Evolutionary conservation across 768 basidiomycete species (phyloP).

Genomic region (Amanita muscaria): DNA sequence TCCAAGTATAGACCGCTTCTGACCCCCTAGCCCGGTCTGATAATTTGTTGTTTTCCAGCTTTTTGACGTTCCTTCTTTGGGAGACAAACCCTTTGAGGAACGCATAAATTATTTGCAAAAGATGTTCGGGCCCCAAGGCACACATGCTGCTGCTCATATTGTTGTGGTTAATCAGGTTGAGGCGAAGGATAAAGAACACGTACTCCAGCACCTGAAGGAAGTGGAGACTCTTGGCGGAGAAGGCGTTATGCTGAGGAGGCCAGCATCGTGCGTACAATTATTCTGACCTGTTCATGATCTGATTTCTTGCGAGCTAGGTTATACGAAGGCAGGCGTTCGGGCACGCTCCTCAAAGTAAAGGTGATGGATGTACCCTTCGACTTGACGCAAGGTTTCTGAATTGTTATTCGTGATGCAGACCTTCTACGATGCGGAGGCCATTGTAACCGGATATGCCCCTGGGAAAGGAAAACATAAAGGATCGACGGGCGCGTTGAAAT

Average conservation of each 20-base stretch:
- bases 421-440: constrained; percentile 53
- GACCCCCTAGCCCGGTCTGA: not conserved
- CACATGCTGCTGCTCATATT: constrained; percentile 33
- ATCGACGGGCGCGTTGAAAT: constrained; percentile 40
- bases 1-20: constrained; percentile 31
- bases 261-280: constrained; percentile 33
- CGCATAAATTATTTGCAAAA: constrained; percentile 35
- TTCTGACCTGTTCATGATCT: not conserved
- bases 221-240: constrained; percentile 48
- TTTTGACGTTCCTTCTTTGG: constrained; percentile 48
- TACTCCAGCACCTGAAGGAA: constrained; percentile 45
- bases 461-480: constrained; percentile 45
- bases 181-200: constrained; percentile 38
- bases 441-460: constrained; percentile 48
- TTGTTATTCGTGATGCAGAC: constrained; percentile 22
- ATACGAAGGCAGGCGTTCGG: constrained; percentile 43
- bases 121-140: constrained; percentile 38
- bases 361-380: constrained; percentile 13
- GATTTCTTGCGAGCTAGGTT: constrained; percentile 20
- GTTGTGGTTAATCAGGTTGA: constrained; percentile 39
- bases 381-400: constrained; percentile 30
- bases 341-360: constrained; percentile 47
- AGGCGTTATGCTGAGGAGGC: constrained; percentile 47
- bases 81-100: constrained; percentile 40
- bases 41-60: constrained; percentile 25